These are phyloP conservation scores for Xerocomus potaroensis DNA, from an alignment of 768 basidiomycete species.

Conservation along the genomic window DNA sequence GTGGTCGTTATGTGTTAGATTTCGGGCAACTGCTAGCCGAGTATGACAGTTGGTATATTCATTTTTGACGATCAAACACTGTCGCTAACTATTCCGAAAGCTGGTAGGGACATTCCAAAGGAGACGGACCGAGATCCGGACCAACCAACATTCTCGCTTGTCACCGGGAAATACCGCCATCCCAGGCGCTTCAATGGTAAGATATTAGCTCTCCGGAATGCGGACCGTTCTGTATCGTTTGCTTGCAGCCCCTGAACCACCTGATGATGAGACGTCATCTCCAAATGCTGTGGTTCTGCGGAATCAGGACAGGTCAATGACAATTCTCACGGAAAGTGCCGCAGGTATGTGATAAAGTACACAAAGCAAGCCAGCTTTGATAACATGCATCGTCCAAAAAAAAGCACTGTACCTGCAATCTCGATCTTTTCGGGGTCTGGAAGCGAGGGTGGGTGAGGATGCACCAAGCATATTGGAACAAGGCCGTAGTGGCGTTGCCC, in stretches of 20 bases:
- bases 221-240: constrained; percentile 2
- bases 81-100: constrained; percentile 4
- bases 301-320: constrained; percentile 58
- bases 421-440: constrained; percentile 79
- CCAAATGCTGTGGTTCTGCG: constrained; percentile 52
- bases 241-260: constrained; percentile 6
- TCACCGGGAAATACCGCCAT: constrained; percentile 83
- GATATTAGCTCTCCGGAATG: not conserved
- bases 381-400: constrained; percentile 32
- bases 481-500: constrained; percentile 85
- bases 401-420: constrained; percentile 67
- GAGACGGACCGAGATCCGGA: constrained; percentile 54
- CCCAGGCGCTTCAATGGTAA: constrained; percentile 60
- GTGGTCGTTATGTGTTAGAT: constrained; percentile 73
- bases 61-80: not conserved
- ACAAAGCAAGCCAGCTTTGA: constrained; percentile 5
- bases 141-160: constrained; percentile 76
- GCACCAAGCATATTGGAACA: constrained; percentile 80
- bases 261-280: constrained; percentile 18
- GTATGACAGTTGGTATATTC: constrained; percentile 15
- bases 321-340: constrained; percentile 57
- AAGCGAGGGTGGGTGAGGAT: constrained; percentile 72
- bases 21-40: constrained; percentile 57
- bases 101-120: constrained; percentile 10
- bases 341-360: constrained; percentile 48